Conservation (phyloP, 2,329 filamentous ascomycete species). For the Huntiella moniliformis region DNA sequence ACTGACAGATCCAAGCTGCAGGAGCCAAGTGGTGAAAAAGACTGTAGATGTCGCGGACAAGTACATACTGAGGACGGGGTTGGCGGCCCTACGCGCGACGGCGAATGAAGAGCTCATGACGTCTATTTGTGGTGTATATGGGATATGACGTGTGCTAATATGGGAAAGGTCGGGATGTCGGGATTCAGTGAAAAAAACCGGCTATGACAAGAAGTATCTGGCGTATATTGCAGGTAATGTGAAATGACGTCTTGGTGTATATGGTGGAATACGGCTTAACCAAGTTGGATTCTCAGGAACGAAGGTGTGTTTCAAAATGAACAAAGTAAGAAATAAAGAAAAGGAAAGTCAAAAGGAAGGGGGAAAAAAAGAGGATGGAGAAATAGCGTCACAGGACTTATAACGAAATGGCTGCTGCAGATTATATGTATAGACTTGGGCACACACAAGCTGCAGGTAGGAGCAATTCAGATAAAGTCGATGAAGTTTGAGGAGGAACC, state of each 20-base stretch:
- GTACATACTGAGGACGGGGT: slow-evolving; percentile 10
- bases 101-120: slow-evolving; percentile 10
- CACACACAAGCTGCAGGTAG: too few species aligned
- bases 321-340: slow-evolving; percentile 1
- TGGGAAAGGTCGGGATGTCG: background rate
- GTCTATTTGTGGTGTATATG: background rate
- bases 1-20: background rate
- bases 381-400: background rate
- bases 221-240: background rate
- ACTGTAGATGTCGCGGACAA: background rate
- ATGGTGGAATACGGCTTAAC: too few species aligned
- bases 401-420: too few species aligned
- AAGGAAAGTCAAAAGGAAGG: too few species aligned
- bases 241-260: too few species aligned
- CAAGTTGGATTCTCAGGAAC: background rate
- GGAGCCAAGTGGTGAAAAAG: background rate
- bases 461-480: too few species aligned
- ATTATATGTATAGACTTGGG: too few species aligned
- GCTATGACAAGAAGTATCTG: background rate
- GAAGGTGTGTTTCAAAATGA: background rate
- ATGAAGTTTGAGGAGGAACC: too few species aligned
- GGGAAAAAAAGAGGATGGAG: background rate
- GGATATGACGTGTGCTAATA: background rate
- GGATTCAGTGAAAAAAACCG: background rate
- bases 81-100: slow-evolving; percentile 9